Percentiles rank a stretch among this genome's conserved stretches.
Conservation (phyloP, 306 rosid genomes). For the Medicago ruthenica region DNA sequence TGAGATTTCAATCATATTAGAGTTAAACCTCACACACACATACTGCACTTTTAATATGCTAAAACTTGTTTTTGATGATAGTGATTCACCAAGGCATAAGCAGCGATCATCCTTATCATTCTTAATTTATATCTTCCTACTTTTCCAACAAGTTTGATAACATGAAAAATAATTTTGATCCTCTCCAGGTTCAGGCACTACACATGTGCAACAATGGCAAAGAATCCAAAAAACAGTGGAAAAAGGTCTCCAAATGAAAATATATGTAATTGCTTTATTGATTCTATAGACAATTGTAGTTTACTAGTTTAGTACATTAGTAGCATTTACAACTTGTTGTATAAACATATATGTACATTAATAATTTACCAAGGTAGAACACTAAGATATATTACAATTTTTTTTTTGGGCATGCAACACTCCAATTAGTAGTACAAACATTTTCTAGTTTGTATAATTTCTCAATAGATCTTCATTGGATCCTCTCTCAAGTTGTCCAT, state of each 20-base stretch:
- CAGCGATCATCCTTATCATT: not conserved
- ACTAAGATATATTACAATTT: constrained; percentile 18
- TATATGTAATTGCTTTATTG: constrained; percentile 12
- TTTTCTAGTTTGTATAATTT: constrained; percentile 28
- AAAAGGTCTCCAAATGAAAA: not conserved
- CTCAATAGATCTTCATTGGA: constrained; percentile 41
- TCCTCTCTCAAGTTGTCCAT: constrained; percentile 42
- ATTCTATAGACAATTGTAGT: not conserved
- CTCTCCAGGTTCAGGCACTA: not conserved
- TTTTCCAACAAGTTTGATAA: not conserved
- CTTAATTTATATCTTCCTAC: not conserved
- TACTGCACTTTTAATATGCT: not conserved
- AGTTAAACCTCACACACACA: not conserved
- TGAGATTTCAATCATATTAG: not conserved
- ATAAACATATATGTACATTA: constrained; percentile 16
- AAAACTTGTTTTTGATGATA: not conserved
- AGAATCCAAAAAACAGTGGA: not conserved
- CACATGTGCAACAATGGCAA: not conserved
- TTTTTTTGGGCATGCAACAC: not conserved
- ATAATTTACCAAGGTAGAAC: not conserved
- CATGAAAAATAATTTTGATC: not conserved
- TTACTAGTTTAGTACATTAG: not conserved
- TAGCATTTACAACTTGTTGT: not conserved
- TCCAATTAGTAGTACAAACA: constrained; percentile 32
- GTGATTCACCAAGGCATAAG: not conserved